These are phyloP conservation scores for Pseudocercospora vitis DNA, from an alignment of 2,329 filamentous ascomycete genomes.

Conservation along the genomic window DNA sequence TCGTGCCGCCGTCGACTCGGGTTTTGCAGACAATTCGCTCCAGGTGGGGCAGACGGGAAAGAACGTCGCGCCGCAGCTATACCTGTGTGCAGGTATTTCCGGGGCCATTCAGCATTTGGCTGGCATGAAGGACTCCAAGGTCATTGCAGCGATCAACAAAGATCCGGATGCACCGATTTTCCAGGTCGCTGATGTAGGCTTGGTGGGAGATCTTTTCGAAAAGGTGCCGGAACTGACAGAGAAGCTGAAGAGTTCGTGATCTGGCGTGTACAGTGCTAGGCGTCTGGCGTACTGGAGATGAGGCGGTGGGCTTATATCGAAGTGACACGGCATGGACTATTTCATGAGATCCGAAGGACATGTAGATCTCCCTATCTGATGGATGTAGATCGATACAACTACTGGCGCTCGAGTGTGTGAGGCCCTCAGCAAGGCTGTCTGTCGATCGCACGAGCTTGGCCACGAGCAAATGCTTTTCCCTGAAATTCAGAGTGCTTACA, in stretches of 20 bases:
- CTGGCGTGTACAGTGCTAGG: conserved; percentile 6
- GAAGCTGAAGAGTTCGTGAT: conserved; percentile 67
- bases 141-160: conserved; percentile 98
- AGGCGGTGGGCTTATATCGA: conserved; percentile 1
- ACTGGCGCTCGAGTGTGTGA: too few relatives aligned
- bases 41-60: conserved; percentile 99
- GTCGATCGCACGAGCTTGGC: neutral
- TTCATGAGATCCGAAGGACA: conserved; percentile 9
- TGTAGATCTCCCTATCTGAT: conserved; percentile 1
- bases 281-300: conserved; percentile 5
- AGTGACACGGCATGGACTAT: conserved; percentile 6
- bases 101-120: conserved; percentile 97
- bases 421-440: too few relatives aligned
- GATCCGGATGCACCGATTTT: conserved; percentile 96
- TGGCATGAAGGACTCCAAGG: conserved; percentile 99
- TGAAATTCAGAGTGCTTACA: neutral
- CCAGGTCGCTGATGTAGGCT: conserved; percentile 92
- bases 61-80: conserved; percentile 94
- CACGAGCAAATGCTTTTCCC: neutral
- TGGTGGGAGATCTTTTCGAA: conserved; percentile 94
- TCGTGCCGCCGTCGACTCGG: conserved; percentile 91
- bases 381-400: neutral
- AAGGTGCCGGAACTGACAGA: conserved; percentile 94
- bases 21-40: conserved; percentile 96
- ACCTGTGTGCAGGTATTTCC: conserved; percentile 92